Base-by-base conservation (phyloP, 1,284 basidiomycete genomes). In the Papiliotrema flavescens region DNA sequence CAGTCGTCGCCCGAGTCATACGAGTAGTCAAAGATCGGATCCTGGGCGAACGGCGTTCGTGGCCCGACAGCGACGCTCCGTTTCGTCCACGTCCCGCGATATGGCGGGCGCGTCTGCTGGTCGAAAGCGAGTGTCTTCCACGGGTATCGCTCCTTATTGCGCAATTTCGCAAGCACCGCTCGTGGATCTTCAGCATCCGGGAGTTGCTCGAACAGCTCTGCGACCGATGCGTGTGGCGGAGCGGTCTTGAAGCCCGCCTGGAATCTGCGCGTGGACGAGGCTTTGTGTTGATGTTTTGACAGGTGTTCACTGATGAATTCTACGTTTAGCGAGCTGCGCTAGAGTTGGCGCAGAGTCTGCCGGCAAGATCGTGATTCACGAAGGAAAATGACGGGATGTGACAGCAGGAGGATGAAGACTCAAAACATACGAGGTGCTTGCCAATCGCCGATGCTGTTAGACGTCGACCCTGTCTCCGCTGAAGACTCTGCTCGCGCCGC, bases 1-100 rank as follows among this genome's bases (percentile, higher is more conserved):
- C 75, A 77, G n/a, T 77, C 75, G 48, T 75, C 70, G 2, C 68
- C 71, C 4, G 74, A 75, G 48, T 77, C 75, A 48, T 75, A 71
- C 0, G 73, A 71, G 52, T 77, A 77, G 53, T 77, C 75, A 39
- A 77, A 65, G 20, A 67, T 60, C 1, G 74, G 73, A 52, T 77
- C 75, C 26, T 73, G 71, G 0, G 67, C 71, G 35, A 77, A 73
- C 2, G 74, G 74, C 3, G 73, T 75, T 9, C 75, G 65, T 11
- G 75, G 71, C 23, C 75, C 75, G 19, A 77, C 74, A 1, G 69
- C 66, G 2, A 70, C 55, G 0, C 74, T 76, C 15, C 64, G 60
- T 43, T 75, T 75, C 3, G 71, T 74, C 36, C 41, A 47, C 62
- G 62, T 41, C 65, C 71, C 75, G 32, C 57, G 59, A 53, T 77